Evolutionary conservation across 78 protist species (phyloP).

Genomic region (Polysphondylium violaceum): DNA sequence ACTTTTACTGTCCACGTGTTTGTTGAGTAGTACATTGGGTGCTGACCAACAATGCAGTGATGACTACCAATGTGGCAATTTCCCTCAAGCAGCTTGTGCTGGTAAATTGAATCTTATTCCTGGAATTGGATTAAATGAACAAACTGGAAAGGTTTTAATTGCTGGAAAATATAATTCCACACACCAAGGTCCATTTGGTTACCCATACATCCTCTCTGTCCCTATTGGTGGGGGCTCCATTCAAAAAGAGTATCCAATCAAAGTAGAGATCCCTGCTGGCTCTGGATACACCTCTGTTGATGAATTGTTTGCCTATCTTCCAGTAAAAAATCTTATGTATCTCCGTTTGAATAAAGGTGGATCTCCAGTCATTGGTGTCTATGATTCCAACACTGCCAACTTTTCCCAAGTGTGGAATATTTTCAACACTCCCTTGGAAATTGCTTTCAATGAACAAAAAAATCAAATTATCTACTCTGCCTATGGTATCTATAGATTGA

Average conservation of each 20-base stretch:
- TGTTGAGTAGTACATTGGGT: too few species aligned
- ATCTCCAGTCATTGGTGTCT: not conserved
- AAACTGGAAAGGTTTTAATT: not conserved
- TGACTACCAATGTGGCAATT: conserved; percentile 22
- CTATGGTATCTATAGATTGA: conserved; percentile 1
- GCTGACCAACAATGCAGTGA: not conserved
- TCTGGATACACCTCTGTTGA: not conserved
- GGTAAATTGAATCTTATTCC: not conserved
- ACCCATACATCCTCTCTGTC: not conserved
- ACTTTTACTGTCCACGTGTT: too few species aligned
- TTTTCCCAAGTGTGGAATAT: conserved; percentile 15
- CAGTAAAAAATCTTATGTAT: not conserved
- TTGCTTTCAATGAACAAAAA: conserved; percentile 2
- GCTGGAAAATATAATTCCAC: conserved; percentile 35
- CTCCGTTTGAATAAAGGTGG: conserved; percentile 6
- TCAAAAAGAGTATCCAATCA: not conserved
- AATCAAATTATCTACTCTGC: not conserved
- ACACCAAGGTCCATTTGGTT: conserved; percentile 18
- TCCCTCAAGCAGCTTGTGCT: conserved; percentile 31
- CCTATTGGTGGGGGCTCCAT: not conserved
- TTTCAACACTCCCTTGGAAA: not conserved
- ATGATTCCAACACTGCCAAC: not conserved
- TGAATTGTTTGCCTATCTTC: conserved; percentile 1
- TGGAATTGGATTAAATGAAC: not conserved
- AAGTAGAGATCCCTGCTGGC: not conserved